Evolutionary conservation across 2,329 filamentous ascomycete genomes (phyloP), one percentile per base, ranked within the genome.

Genomic region (Acrocalymma vagum): DNA sequence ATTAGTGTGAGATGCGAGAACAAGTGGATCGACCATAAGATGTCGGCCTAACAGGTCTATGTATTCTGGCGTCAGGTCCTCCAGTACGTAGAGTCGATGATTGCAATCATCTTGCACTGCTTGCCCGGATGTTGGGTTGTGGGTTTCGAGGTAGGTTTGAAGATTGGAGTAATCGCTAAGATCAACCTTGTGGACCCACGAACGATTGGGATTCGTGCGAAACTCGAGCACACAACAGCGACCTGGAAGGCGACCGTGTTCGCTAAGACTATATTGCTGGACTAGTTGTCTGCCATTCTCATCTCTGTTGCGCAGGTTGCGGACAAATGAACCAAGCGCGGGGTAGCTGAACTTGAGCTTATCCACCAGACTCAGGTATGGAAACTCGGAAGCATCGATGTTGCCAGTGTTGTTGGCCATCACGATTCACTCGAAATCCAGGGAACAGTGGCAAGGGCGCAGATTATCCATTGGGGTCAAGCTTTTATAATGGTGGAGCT

Each of bases 81-180:
- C 37, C n/a, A 40, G 37, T 11, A 40, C 13, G 21, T 25, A 40
- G 3, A 40, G 29, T 25, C 37, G 37, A 23, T 29, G 35, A 9
- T 23, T 17, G 16, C 13, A 22, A 14, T 14, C 26, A 14, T 29
- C 8, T 9, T 29, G 10, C 8, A 11, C 26, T 10, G n/a, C 26
- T 13, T 7, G 6, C 26, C 6, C 26, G 8, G 8, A 10, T 14
- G 13, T 13, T 8, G 26, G 26, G 15, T 7, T 14, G 8, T 9
- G 13, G 11, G n/a, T 8, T 13, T 29, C 26, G 13, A 14, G 13
- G 8, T 29, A 8, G n/a, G 7, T 29, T 14, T 7, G 26, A 10
- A 9, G n/a, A 7, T 13, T 14, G 8, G 15, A 8, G 11, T 29
- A 10, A 14, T 29, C 26, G 8, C 15, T 9, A 13, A 29, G 10